A percentile compares a stretch with the other conserved stretches of the same genome.
phyloP scores from a whole-genome alignment of 2,329 filamentous ascomycete genomes.

The Trichoderma sp. region DNA sequence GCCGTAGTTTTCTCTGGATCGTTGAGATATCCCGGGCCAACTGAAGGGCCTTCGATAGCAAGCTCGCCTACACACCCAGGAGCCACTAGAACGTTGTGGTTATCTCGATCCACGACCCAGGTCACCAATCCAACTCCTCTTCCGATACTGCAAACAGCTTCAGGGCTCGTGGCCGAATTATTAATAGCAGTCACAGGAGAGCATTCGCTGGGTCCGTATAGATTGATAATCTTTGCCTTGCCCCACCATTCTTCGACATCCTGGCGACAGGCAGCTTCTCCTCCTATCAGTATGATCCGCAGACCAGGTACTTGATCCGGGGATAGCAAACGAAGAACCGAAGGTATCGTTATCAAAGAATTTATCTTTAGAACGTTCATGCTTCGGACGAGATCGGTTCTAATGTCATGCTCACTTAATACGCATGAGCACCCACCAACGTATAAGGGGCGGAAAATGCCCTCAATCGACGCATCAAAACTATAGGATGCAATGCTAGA shows the following conservation, averaged over 20 bases:
- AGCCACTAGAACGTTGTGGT: slow-evolving; percentile 23
- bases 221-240: slow-evolving; percentile 19
- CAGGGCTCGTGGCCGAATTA: not conserved
- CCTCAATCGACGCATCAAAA: slow-evolving; percentile 25
- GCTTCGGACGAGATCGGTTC: slow-evolving; percentile 43
- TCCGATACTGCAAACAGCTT: not conserved
- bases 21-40: slow-evolving; percentile 27
- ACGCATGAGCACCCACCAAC: slow-evolving; percentile 50
- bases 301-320: slow-evolving; percentile 15
- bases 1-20: not conserved
- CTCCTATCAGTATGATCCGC: slow-evolving; percentile 17
- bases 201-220: slow-evolving; percentile 26
- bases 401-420: slow-evolving; percentile 49
- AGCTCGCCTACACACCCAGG: slow-evolving; percentile 29
- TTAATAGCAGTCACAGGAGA: not conserved
- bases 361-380: slow-evolving; percentile 37
- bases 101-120: not conserved
- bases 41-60: slow-evolving; percentile 27
- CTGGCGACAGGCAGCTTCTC: slow-evolving; percentile 20
- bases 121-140: not conserved
- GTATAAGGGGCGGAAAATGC: slow-evolving; percentile 21
- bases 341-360: slow-evolving; percentile 18
- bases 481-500: slow-evolving; percentile 25
- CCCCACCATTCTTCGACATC: slow-evolving; percentile 18
- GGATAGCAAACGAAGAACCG: slow-evolving; percentile 19